Percentiles rank a stretch among this genome's conserved stretches.
Conservation (phyloP, 2,329 filamentous ascomycete species). For the Aspergillus sp. region DNA sequence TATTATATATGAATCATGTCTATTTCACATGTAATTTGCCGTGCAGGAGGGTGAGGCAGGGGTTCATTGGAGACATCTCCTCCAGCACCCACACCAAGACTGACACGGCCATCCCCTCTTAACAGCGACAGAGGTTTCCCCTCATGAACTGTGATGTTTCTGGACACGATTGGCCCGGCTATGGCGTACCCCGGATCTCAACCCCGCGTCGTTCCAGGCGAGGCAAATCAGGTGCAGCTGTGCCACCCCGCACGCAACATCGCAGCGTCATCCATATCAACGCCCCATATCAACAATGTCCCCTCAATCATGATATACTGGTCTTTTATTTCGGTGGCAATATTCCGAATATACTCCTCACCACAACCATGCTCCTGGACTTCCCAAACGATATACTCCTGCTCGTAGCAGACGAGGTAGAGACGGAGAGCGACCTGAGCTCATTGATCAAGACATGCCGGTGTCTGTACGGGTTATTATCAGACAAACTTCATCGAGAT, state of each 20-base stretch:
- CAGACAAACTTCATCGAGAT: background rate
- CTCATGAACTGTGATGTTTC: background rate
- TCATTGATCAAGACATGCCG: background rate
- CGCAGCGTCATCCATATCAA: too few species aligned
- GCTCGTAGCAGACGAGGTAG: background rate
- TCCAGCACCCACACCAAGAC: too few species aligned
- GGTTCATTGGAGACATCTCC: too few species aligned
- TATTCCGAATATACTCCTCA: too few species aligned
- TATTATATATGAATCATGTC: too few species aligned
- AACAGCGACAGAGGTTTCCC: too few species aligned
- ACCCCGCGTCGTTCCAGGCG: background rate
- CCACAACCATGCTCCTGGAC: background rate
- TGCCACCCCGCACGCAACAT: background rate
- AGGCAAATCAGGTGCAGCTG: background rate
- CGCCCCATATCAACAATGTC: too few species aligned
- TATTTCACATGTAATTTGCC: too few species aligned
- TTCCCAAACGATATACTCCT: constrained; percentile 1
- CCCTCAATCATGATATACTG: too few species aligned
- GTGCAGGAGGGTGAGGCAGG: too few species aligned
- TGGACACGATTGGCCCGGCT: background rate
- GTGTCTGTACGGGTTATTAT: background rate
- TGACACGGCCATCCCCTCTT: too few species aligned
- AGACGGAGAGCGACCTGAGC: background rate
- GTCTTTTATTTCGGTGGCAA: too few species aligned
- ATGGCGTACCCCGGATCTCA: background rate